Conservation (phyloP, 2,329 filamentous ascomycete species). For the Zasmidium cellare region DNA sequence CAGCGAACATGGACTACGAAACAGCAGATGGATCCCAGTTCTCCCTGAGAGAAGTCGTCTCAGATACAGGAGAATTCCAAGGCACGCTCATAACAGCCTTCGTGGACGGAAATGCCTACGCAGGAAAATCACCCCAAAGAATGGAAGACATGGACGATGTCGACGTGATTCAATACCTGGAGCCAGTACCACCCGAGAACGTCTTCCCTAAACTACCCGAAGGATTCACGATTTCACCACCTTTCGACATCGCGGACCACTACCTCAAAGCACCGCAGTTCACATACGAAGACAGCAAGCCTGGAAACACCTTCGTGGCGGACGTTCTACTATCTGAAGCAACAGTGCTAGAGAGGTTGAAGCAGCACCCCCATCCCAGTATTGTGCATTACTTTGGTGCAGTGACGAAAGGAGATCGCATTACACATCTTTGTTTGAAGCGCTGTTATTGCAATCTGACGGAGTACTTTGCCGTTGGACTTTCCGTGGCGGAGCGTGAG, state of each 20-base stretch:
- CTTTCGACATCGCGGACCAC: slow-evolving; percentile 21
- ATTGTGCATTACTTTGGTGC: slow-evolving; percentile 33
- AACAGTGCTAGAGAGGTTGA: slow-evolving; percentile 26
- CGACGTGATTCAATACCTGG: slow-evolving; percentile 25
- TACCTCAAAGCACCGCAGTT: slow-evolving; percentile 36
- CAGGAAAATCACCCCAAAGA: slow-evolving; percentile 19
- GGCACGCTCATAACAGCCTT: slow-evolving; percentile 29
- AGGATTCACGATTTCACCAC: slow-evolving; percentile 18
- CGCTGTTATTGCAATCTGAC: slow-evolving; percentile 28
- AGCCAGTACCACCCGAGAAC: slow-evolving; percentile 27
- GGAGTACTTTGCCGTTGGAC: slow-evolving; percentile 21
- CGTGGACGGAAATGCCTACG: slow-evolving; percentile 30
- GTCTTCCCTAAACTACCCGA: slow-evolving; percentile 27
- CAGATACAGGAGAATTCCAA: slow-evolving; percentile 15
- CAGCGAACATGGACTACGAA: slow-evolving; percentile 29
- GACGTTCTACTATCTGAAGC: slow-evolving; percentile 31
- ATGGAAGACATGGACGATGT: slow-evolving; percentile 27
- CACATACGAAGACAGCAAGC: slow-evolving; percentile 28
- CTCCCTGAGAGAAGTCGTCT: slow-evolving; percentile 25
- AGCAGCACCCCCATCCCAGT: slow-evolving; percentile 31
- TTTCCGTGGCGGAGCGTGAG: slow-evolving; percentile 20
- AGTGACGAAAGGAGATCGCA: slow-evolving; percentile 27
- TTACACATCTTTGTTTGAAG: slow-evolving; percentile 32
- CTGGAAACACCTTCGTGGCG: slow-evolving; percentile 32
- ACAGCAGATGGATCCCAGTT: slow-evolving; percentile 31